phyloP scores from a whole-genome alignment of 768 basidiomycete genomes.

The Lactifluus subvellereus region DNA sequence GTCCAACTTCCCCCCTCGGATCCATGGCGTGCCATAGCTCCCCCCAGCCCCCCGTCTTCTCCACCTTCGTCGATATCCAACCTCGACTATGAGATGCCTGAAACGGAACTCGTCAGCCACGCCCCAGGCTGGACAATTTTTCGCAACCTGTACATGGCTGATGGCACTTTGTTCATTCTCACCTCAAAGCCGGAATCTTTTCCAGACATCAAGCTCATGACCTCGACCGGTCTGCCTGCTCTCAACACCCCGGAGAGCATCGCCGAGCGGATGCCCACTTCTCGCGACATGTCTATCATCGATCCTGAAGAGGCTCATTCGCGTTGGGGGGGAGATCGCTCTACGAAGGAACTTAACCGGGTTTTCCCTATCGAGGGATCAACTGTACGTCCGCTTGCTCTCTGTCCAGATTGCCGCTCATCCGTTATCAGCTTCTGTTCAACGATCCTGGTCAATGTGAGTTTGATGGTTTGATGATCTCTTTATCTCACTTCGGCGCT shows the following conservation, averaged over 20 bases:
- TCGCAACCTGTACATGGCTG: constrained; percentile 76
- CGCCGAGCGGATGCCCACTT: constrained; percentile 59
- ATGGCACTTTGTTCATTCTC: constrained; percentile 73
- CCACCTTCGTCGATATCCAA: background rate
- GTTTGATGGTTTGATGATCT: constrained; percentile 8
- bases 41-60: background rate
- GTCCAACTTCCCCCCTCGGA: background rate
- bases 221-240: constrained; percentile 58
- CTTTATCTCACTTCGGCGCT: background rate
- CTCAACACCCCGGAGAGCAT: constrained; percentile 58
- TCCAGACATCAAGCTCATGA: constrained; percentile 51
- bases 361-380: constrained; percentile 67
- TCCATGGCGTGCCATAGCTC: background rate
- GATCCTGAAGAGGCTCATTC: constrained; percentile 50
- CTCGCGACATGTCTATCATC: constrained; percentile 55
- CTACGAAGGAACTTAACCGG: constrained; percentile 34
- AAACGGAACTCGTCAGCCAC: constrained; percentile 55
- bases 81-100: constrained; percentile 33
- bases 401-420: background rate
- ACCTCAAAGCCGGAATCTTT: constrained; percentile 41
- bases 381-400: constrained; percentile 44
- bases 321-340: constrained; percentile 49
- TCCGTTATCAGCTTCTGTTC: constrained; percentile 31
- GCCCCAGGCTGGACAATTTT: constrained; percentile 85
- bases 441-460: constrained; percentile 64